Percentiles rank a stretch among this genome's conserved stretches.
Conservation (phyloP, 352 stramenopile genomes). For the Phytophthora macrochlamydospora region DNA sequence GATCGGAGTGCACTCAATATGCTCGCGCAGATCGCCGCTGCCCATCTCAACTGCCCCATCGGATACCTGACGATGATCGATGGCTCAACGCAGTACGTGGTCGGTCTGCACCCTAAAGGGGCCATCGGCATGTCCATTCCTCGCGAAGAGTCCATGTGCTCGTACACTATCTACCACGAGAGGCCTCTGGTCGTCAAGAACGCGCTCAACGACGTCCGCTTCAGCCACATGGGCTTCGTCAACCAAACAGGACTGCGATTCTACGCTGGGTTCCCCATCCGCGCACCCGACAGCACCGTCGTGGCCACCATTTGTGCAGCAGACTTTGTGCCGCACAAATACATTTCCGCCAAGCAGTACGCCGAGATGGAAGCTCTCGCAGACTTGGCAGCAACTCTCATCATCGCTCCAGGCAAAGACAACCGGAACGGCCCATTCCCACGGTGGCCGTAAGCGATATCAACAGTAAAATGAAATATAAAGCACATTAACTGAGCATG, state of each 20-base stretch:
- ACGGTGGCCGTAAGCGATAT: constrained; percentile 18
- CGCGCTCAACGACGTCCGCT: constrained; percentile 65
- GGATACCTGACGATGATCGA: constrained; percentile 71
- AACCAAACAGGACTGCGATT: constrained; percentile 59
- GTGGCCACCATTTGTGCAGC: constrained; percentile 62
- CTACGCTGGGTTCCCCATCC: constrained; percentile 72
- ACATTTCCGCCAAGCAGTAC: constrained; percentile 77
- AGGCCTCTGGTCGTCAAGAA: constrained; percentile 64
- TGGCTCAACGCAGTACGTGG: constrained; percentile 50
- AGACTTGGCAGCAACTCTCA: constrained; percentile 49
- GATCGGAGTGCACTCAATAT: constrained; percentile 61
- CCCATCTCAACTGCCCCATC: constrained; percentile 58
- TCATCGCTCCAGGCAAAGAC: constrained; percentile 33
- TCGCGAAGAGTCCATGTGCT: constrained; percentile 65
- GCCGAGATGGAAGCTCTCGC: constrained; percentile 70
- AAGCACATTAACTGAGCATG: constrained; percentile 6
- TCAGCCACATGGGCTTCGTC: constrained; percentile 61
- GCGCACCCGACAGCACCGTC: constrained; percentile 50
- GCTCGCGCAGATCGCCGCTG: constrained; percentile 50
- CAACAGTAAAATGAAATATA: constrained; percentile 12
- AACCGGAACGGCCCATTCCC: constrained; percentile 16
- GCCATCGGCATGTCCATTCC: constrained; percentile 38
- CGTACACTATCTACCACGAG: constrained; percentile 67
- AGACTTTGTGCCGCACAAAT: constrained; percentile 58
- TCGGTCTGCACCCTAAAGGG: constrained; percentile 38